Evolutionary conservation across 1,139 yeast species (phyloP), one percentile per base, ranked within the genome.

Genomic region (Debaryomyces nepalensis): DNA sequence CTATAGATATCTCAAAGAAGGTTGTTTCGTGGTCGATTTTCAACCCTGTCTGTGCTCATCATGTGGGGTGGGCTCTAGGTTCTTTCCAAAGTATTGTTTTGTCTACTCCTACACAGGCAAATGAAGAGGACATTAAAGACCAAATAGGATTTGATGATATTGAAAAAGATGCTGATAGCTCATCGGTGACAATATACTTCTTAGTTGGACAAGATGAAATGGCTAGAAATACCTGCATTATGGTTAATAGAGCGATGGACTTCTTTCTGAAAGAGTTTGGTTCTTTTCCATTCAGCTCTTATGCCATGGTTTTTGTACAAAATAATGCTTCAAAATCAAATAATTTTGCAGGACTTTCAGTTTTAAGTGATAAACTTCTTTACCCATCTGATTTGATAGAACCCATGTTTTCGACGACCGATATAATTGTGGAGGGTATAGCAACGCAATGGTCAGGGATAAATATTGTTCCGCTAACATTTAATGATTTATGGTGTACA

Each of bases 401-500:
- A 52, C 95, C 96, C 0, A 73, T 89, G 49, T 82, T 87, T 52
- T 58, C 79, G 0, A 76, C 82, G 1, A 87, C 97, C 0, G 90
- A 87, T 47, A 60, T 70, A 0, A 59, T 93, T 6, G 75, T 93
- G 1, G 78, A 81, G 44, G 81, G 89, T 0, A 64, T 95, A 26
- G 87, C 99, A 0, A 75, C 81, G 5, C 99, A 95, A 59, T 95
- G 98, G 96, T 79, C 96, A 1, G 97, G 98, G 6, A 84, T 95
- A 27, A 89, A 89, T 59, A 88, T 95, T 22, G 84, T 89, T 1
- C 97, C 99, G 0, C 79, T 79, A 46, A 75, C 83, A 0, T 79
- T 84, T 61, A 82, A 87, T 53, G 97, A 93, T 61, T 55, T 87
- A n/a, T 95, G 99, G 99, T 81, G 93, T 48, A 86, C 93, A 1